Conservation (phyloP, 2,329 filamentous ascomycete genomes). For the Stylonectria norvegica region DNA sequence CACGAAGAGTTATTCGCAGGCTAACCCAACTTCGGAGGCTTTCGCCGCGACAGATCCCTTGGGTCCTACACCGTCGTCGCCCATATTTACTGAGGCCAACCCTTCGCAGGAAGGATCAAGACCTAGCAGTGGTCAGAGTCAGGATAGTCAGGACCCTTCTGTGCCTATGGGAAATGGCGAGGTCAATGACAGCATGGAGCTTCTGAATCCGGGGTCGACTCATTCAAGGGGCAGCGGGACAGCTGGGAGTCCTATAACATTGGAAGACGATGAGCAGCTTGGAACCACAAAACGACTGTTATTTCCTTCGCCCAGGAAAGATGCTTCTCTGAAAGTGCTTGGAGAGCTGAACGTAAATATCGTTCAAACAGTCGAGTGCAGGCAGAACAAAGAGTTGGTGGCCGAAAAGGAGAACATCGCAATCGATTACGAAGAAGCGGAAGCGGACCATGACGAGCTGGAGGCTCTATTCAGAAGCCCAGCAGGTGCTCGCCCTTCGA, state of each 20-base stretch:
- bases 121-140: not conserved
- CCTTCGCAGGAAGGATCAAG: conserved; percentile 15
- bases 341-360: conserved; percentile 55
- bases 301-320: conserved; percentile 72
- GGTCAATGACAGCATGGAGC: conserved; percentile 11
- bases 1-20: conserved; percentile 44
- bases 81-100: conserved; percentile 22
- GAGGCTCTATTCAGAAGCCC: conserved; percentile 65
- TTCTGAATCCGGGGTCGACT: conserved; percentile 41
- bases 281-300: conserved; percentile 65
- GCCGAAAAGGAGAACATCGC: conserved; percentile 46
- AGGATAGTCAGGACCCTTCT: conserved; percentile 8
- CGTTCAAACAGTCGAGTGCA: conserved; percentile 41
- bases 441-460: conserved; percentile 49
- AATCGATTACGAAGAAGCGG: conserved; percentile 38
- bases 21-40: conserved; percentile 51
- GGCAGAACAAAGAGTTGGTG: conserved; percentile 33
- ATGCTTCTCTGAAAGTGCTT: conserved; percentile 59
- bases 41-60: conserved; percentile 52
- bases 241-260: conserved; percentile 54
- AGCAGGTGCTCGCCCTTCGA: conserved; percentile 44
- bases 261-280: conserved; percentile 45
- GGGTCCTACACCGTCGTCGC: conserved; percentile 39
- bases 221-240: conserved; percentile 56
- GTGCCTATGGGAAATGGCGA: conserved; percentile 4